These are phyloP conservation scores for Penicillium canescens DNA, from an alignment of 495 filamentous ascomycete genomes.

Conservation along the genomic window DNA sequence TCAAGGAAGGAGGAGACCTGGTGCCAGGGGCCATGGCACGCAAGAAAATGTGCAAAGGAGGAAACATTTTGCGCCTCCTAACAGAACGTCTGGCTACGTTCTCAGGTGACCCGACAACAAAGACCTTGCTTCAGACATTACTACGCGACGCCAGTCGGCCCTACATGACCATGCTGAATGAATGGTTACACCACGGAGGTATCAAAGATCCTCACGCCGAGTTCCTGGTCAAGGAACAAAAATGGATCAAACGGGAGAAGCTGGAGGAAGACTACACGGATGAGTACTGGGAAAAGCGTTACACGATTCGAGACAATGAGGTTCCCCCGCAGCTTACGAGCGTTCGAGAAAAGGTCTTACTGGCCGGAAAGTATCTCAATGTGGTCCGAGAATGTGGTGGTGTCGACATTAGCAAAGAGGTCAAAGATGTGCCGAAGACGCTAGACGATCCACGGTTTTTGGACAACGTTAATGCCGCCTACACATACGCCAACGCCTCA, in stretches of 20 bases:
- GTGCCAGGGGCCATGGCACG: conserved; percentile 73
- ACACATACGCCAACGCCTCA: conserved; percentile 92
- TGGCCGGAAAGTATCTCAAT: conserved; percentile 97
- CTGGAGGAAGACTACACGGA: conserved; percentile 96
- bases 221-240: conserved; percentile 93
- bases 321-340: conserved; percentile 90
- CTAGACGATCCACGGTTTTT: conserved; percentile 89
- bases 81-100: conserved; percentile 82
- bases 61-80: conserved; percentile 80
- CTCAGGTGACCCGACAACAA: conserved; percentile 89
- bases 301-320: conserved; percentile 87
- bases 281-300: conserved; percentile 98
- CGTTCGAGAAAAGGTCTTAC: conserved; percentile 89
- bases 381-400: conserved; percentile 96
- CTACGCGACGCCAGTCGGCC: conserved; percentile 87
- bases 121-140: conserved; percentile 73
- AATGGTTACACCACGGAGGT: conserved; percentile 95
- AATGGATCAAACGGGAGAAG: conserved; percentile 87
- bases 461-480: conserved; percentile 93
- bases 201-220: conserved; percentile 94
- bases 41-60: conserved; percentile 93
- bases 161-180: conserved; percentile 98
- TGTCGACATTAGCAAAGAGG: conserved; percentile 87
- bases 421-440: conserved; percentile 83
- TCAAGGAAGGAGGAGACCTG: conserved; percentile 77